Conservation (phyloP, 2,329 filamentous ascomycete species). For the Grosmannia clavigera region DNA sequence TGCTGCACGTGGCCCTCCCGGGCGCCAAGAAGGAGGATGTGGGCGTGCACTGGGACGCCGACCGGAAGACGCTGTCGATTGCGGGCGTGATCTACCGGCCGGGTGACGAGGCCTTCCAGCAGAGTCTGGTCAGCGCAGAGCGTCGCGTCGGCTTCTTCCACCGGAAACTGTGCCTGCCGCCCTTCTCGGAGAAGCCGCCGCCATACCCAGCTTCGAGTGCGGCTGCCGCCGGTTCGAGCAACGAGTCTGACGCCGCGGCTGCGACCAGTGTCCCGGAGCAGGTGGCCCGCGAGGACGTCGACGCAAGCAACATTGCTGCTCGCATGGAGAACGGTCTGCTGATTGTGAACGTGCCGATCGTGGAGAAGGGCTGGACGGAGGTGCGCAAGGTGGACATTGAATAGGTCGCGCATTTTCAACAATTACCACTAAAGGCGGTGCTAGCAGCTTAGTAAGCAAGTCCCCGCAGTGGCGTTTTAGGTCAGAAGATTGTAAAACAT, state of each 20-base stretch:
- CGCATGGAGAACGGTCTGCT: slow-evolving; percentile 71
- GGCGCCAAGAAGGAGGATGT: slow-evolving; percentile 63
- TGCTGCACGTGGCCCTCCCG: slow-evolving; percentile 61
- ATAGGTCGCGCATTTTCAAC: neutral
- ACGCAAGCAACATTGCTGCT: slow-evolving; percentile 55
- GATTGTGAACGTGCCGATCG: slow-evolving; percentile 64
- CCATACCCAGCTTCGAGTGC: neutral
- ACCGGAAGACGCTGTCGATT: slow-evolving; percentile 52
- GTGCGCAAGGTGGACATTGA: slow-evolving; percentile 45
- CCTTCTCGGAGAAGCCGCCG: slow-evolving; percentile 6
- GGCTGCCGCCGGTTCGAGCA: neutral
- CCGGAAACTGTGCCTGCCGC: slow-evolving; percentile 52
- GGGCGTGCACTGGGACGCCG: slow-evolving; percentile 62
- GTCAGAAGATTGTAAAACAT: no score
- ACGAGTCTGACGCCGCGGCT: neutral
- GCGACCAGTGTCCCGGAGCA: slow-evolving; percentile 31
- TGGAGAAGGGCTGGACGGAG: slow-evolving; percentile 53
- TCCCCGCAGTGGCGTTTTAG: no score
- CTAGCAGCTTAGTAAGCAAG: no score
- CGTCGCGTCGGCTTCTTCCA: slow-evolving; percentile 65
- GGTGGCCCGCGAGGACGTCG: slow-evolving; percentile 46
- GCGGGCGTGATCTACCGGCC: slow-evolving; percentile 63
- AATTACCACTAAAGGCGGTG: no score
- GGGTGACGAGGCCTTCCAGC: slow-evolving; percentile 56
- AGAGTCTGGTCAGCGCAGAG: slow-evolving; percentile 51